These are phyloP conservation scores for Marchantia paleacea DNA, from an alignment of 225 moss, liverwort and hornwort species.

Conservation along the genomic window DNA sequence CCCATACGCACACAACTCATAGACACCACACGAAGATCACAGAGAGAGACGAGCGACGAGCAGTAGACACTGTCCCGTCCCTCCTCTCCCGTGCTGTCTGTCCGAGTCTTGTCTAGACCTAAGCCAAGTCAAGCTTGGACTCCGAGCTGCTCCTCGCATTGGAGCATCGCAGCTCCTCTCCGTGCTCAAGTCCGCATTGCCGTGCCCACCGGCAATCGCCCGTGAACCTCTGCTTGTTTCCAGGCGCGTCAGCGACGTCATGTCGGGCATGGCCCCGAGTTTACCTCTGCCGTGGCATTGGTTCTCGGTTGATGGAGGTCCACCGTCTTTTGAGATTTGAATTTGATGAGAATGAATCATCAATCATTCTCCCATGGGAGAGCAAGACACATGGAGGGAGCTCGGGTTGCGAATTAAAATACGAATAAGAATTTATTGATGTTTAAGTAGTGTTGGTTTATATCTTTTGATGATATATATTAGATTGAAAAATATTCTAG, in stretches of 20 bases:
- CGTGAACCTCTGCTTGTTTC: neutral
- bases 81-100: neutral
- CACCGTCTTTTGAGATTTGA: too few relatives aligned
- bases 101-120: constrained; percentile 8
- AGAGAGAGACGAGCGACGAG: neutral
- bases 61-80: neutral
- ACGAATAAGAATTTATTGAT: too few relatives aligned
- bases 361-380: too few relatives aligned
- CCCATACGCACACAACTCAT: too few relatives aligned
- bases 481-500: too few relatives aligned
- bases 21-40: neutral
- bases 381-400: too few relatives aligned
- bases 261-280: neutral
- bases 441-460: too few relatives aligned
- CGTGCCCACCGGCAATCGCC: neutral
- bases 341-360: too few relatives aligned
- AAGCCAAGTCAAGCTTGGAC: neutral
- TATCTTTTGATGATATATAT: too few relatives aligned
- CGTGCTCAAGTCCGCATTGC: neutral
- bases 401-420: too few relatives aligned
- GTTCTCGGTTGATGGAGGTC: too few relatives aligned
- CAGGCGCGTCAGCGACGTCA: neutral
- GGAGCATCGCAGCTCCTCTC: neutral
- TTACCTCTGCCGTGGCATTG: too few relatives aligned
- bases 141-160: neutral